A percentile compares a stretch with the other conserved stretches of the same genome.
These are phyloP conservation scores for Eruca vesicaria DNA, from an alignment of 441 rosid genomes.

Conservation along the genomic window DNA sequence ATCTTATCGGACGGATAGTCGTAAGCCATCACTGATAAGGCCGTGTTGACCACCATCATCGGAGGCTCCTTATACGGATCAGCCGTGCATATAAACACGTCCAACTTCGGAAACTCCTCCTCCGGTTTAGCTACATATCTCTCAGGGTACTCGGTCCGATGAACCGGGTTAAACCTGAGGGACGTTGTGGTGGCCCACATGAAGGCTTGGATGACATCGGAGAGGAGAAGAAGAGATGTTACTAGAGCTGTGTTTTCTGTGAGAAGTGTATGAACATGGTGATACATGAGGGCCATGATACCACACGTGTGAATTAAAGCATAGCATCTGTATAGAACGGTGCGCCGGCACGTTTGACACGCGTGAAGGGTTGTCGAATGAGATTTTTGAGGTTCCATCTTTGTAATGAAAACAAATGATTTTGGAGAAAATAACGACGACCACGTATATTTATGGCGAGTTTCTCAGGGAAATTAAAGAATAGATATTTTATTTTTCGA, in stretches of 20 bases:
- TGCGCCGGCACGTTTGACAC: constrained; percentile 35
- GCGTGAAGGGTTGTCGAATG: constrained; percentile 41
- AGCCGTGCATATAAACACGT: constrained; percentile 81
- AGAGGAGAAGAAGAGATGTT: constrained; percentile 37
- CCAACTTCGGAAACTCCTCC: constrained; percentile 45
- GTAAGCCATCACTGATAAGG: constrained; percentile 71
- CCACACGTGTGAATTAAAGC: constrained; percentile 47
- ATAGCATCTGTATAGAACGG: constrained; percentile 42
- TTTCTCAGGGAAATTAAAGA: neutral
- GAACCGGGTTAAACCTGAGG: constrained; percentile 40
- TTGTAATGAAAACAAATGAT: neutral
- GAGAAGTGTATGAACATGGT: constrained; percentile 43
- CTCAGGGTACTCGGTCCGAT: constrained; percentile 47
- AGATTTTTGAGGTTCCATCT: neutral
- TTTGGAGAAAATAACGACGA: neutral
- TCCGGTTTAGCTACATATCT: constrained; percentile 30
- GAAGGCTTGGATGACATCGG: constrained; percentile 65
- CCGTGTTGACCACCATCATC: constrained; percentile 58
- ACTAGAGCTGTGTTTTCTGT: neutral
- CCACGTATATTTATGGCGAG: neutral
- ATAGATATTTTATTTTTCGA: no score
- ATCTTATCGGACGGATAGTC: constrained; percentile 70
- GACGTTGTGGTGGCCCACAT: constrained; percentile 45
- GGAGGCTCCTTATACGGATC: constrained; percentile 91
- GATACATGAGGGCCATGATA: constrained; percentile 46